Conservation (phyloP, 2,329 filamentous ascomycete species). For the Neofusicoccum ribis region DNA sequence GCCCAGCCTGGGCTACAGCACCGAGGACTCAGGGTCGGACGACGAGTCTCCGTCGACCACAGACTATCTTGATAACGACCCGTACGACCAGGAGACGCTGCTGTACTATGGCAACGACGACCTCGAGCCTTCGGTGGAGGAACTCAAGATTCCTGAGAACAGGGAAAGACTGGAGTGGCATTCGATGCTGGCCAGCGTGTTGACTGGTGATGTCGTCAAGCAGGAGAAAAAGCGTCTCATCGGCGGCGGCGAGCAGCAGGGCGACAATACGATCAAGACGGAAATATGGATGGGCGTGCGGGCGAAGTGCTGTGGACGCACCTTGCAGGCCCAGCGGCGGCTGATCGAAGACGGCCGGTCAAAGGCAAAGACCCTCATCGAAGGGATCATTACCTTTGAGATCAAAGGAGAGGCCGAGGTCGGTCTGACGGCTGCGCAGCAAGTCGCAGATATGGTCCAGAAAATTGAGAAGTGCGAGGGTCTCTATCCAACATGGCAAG, state of each 20-base stretch:
- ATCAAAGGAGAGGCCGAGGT: constrained; percentile 92
- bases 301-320: constrained; percentile 79
- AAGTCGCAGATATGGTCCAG: constrained; percentile 84
- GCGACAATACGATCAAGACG: constrained; percentile 65
- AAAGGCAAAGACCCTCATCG: constrained; percentile 71
- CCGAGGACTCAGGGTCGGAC: constrained; percentile 76
- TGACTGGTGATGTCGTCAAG: constrained; percentile 94
- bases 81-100: constrained; percentile 87
- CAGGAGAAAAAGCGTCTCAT: constrained; percentile 97
- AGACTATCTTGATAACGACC: constrained; percentile 75
- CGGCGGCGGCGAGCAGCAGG: constrained; percentile 73
- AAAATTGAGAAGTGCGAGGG: constrained; percentile 89
- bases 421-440: constrained; percentile 81
- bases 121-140: constrained; percentile 83
- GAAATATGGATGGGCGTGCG: constrained; percentile 87
- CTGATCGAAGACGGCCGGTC: constrained; percentile 83
- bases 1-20: constrained; percentile 65
- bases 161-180: constrained; percentile 95
- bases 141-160: constrained; percentile 83
- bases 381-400: constrained; percentile 88
- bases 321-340: constrained; percentile 79
- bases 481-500: constrained; percentile 77
- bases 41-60: constrained; percentile 88
- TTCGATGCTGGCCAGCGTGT: constrained; percentile 91
- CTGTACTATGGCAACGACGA: constrained; percentile 92